Conservation (phyloP, 495 filamentous ascomycete genomes). For the Hypoxylon fuscum region DNA sequence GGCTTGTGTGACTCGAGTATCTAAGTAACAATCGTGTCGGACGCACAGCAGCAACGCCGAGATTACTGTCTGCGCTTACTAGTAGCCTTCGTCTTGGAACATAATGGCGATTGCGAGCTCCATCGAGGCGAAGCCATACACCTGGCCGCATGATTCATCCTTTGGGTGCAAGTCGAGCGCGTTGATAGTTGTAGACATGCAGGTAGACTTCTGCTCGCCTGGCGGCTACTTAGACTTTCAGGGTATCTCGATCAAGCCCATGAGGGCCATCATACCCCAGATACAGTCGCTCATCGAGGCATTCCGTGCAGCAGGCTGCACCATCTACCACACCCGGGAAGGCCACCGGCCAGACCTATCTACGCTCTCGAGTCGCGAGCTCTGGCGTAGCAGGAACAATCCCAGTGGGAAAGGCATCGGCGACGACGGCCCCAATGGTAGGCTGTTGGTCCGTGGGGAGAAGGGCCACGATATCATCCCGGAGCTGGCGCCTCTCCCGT, state of each 20-base stretch:
- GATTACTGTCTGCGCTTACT: neutral
- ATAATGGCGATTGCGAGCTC: neutral
- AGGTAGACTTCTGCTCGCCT: constrained; percentile 13
- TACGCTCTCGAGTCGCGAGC: constrained; percentile 65
- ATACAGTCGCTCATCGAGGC: constrained; percentile 12
- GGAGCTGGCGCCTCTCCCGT: constrained; percentile 63
- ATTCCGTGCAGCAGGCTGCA: neutral
- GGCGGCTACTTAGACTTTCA: constrained; percentile 13
- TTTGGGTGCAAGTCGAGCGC: neutral
- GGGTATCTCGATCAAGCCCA: constrained; percentile 9
- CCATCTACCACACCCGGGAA: constrained; percentile 65
- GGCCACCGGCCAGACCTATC: constrained; percentile 71
- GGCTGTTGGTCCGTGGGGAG: constrained; percentile 71
- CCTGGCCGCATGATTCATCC: constrained; percentile 4
- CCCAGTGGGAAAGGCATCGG: constrained; percentile 66
- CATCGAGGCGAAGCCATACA: constrained; percentile 4
- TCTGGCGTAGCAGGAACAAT: constrained; percentile 64
- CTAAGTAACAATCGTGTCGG: neutral
- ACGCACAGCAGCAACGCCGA: neutral
- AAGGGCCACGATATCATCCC: constrained; percentile 68
- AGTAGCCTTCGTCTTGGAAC: neutral
- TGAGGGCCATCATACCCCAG: constrained; percentile 9
- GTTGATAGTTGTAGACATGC: constrained; percentile 9
- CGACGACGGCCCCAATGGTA: constrained; percentile 67
- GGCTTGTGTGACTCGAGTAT: neutral